These are phyloP conservation scores for Nasturtium officinale DNA, from an alignment of 345 rosid genomes.

Conservation along the genomic window DNA sequence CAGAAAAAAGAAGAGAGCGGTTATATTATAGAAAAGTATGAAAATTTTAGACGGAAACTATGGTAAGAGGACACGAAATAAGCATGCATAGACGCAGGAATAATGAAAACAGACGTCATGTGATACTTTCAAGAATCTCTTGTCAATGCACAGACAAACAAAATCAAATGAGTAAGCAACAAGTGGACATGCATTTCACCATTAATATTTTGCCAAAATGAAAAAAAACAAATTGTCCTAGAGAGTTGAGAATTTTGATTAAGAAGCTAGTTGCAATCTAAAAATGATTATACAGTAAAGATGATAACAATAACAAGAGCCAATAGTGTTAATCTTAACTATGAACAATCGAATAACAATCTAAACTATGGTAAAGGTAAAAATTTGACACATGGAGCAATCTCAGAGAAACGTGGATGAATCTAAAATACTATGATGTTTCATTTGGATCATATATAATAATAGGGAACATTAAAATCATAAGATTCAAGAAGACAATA, in stretches of 20 bases:
- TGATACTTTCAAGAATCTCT: conserved; percentile 30
- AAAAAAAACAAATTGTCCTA: not conserved
- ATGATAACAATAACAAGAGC: too few relatives aligned
- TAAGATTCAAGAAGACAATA: conserved; percentile 6
- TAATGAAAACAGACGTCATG: conserved; percentile 17
- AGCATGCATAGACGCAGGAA: conserved; percentile 35
- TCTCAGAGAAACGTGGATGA: conserved; percentile 17
- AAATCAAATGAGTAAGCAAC: conserved; percentile 30
- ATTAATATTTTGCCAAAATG: not conserved
- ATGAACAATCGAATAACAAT: not conserved
- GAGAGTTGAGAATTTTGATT: conserved; percentile 3
- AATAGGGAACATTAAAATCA: not conserved
- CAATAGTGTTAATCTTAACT: too few relatives aligned
- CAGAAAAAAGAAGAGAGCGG: not conserved
- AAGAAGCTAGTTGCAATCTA: conserved; percentile 24
- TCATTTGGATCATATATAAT: not conserved
- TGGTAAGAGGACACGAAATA: conserved; percentile 34
- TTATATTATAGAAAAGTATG: conserved; percentile 1
- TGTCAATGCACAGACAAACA: conserved; percentile 32
- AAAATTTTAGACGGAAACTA: conserved; percentile 29
- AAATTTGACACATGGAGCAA: conserved; percentile 6
- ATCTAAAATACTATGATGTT: not conserved
- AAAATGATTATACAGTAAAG: conserved; percentile 1
- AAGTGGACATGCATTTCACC: conserved; percentile 44
- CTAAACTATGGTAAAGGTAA: not conserved